Evolutionary conservation across 2,329 filamentous ascomycete species (phyloP), one percentile per base, ranked within the genome.

Genomic region (Beauveria bassiana): DNA sequence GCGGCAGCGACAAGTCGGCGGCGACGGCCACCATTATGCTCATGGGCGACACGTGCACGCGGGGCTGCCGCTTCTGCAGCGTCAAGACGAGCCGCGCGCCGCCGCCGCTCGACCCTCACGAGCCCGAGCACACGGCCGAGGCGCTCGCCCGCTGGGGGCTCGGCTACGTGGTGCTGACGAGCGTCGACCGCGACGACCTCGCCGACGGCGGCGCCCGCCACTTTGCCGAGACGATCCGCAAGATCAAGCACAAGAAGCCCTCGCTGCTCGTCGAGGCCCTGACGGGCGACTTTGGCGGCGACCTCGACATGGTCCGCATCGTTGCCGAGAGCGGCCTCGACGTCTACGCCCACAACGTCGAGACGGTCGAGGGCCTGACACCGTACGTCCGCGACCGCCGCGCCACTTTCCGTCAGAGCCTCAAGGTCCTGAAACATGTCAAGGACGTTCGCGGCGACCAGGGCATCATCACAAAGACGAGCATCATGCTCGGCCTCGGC

Each of bases 11-110:
- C 73, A 96, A 96, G 79, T 88, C 86, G 66, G 88, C 91, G 28
- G 95, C 95, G 5, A 99, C 95, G 38, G 95, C 95, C 2, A 99
- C 95, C 12, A 98, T 99, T 75, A 99, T 99, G 95, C 79, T 99
- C 53, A 98, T 98, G 93, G 95, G 95, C 66, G 95, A 99, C 74
- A 98, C 93, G 9, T 99, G 95, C 76, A 99, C 95, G 20, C 85
- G 95, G 63, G 95, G 93, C 20, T 99, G 95, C 76, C 86, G 95
- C 59, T 99, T 99, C 80, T 99, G 95, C 82, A 91, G 88, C 66
- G 95, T 99, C 58, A 98, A 98, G 82, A 99, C 95, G 3, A 87
- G 79, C 62, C 86, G 89, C 49, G 77, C 80, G 1, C 87, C 91
- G 14, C 77, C 87, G 47, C 90, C 95, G 12, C 82, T 99, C 55